A percentile compares a stretch with the other conserved stretches of the same genome.
These are phyloP conservation scores for Holtermanniella nyarrowii DNA, from an alignment of 768 basidiomycete species.

Conservation along the genomic window DNA sequence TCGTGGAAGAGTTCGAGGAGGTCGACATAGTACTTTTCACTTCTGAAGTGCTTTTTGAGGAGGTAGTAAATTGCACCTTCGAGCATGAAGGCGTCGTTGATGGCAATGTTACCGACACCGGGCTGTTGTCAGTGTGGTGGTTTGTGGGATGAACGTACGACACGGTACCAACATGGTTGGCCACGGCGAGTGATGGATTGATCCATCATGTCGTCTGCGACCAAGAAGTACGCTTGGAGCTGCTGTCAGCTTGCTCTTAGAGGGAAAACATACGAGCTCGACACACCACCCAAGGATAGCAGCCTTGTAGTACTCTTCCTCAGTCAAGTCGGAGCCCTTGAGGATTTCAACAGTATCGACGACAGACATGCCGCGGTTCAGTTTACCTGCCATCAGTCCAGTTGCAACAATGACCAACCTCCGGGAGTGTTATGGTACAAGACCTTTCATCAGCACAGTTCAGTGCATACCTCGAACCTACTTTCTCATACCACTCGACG, in stretches of 20 bases:
- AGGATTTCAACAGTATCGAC: conserved; percentile 86
- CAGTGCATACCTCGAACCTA: conserved; percentile 43
- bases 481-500: conserved; percentile 70
- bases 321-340: conserved; percentile 56
- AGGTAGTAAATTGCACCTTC: conserved; percentile 86
- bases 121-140: conserved; percentile 31
- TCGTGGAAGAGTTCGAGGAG: conserved; percentile 87
- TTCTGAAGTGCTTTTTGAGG: conserved; percentile 74
- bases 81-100: conserved; percentile 96
- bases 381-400: conserved; percentile 52
- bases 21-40: conserved; percentile 72
- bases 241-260: conserved; percentile 32
- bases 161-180: conserved; percentile 88
- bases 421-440: conserved; percentile 91
- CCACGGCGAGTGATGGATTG: conserved; percentile 80
- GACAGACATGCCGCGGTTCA: conserved; percentile 93
- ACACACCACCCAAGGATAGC: conserved; percentile 91
- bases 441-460: conserved; percentile 12
- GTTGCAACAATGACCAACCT: conserved; percentile 23
- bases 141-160: conserved; percentile 38
- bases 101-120: conserved; percentile 67
- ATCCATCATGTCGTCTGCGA: conserved; percentile 98
- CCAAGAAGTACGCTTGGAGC: conserved; percentile 97
- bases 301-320: conserved; percentile 78
- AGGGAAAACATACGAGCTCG: conserved; percentile 64